Percentiles rank a stretch among this genome's conserved stretches.
Evolutionary conservation across 768 basidiomycete genomes (phyloP).

Genomic region (Mycena kentingensis): DNA sequence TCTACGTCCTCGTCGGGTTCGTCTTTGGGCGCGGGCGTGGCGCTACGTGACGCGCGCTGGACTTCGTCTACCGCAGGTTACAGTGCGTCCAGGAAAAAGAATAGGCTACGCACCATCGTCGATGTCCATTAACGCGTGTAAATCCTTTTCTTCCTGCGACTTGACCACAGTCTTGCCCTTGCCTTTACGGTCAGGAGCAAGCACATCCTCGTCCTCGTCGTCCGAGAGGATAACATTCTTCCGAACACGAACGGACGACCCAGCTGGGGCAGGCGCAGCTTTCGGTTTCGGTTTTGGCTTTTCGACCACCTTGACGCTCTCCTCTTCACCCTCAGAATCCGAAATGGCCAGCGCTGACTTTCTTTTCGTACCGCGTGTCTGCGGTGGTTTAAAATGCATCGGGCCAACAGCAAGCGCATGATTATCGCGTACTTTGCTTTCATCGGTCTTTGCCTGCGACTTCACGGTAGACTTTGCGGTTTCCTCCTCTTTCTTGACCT

Average conservation of each 20-base stretch:
- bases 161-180: constrained; percentile 36
- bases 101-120: constrained; percentile 57
- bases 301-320: constrained; percentile 1
- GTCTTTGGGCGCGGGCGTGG: constrained; percentile 12
- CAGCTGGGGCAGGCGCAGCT: neutral
- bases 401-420: neutral
- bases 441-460: constrained; percentile 21
- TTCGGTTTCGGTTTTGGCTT: constrained; percentile 2
- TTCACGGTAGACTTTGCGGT: constrained; percentile 13
- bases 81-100: neutral
- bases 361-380: constrained; percentile 39
- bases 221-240: constrained; percentile 60
- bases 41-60: constrained; percentile 28
- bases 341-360: constrained; percentile 45
- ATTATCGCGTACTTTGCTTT: constrained; percentile 22
- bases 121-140: constrained; percentile 72
- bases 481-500: constrained; percentile 38
- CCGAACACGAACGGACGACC: constrained; percentile 39
- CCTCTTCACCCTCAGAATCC: constrained; percentile 33
- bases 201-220: constrained; percentile 55
- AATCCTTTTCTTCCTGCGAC: constrained; percentile 47
- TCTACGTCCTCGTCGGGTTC: constrained; percentile 33
- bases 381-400: neutral
- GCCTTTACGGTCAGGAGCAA: constrained; percentile 35
- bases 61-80: constrained; percentile 33